A percentile compares a stretch with the other conserved stretches of the same genome.
Evolutionary conservation across 148 eudicot genomes (phyloP).

Genomic region (Camellia granthamiana): DNA sequence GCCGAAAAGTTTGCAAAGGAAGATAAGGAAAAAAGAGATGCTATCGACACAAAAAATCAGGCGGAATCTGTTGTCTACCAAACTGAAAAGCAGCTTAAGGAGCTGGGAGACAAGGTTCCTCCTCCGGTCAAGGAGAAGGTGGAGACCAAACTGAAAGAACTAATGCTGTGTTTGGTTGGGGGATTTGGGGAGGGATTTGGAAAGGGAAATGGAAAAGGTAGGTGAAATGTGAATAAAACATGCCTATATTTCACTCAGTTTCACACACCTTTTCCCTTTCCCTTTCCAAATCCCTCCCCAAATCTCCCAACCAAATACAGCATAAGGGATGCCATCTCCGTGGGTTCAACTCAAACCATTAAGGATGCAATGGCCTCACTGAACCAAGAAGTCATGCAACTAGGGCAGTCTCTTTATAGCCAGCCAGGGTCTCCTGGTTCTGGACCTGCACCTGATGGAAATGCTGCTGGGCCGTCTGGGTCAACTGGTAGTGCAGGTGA

Average conservation of each 20-base stretch:
- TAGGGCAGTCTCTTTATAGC: slow-evolving; percentile 62
- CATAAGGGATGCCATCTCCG: slow-evolving; percentile 45
- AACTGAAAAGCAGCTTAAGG: slow-evolving; percentile 74
- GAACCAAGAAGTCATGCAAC: slow-evolving; percentile 66
- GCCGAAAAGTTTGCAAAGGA: slow-evolving; percentile 70
- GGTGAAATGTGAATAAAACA: too few relatives aligned
- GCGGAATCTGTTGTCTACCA: slow-evolving; percentile 65
- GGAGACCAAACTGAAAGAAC: slow-evolving; percentile 55
- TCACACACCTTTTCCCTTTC: too few relatives aligned
- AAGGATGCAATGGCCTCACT: slow-evolving; percentile 71
- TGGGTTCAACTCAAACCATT: slow-evolving; percentile 54
- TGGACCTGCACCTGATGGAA: slow-evolving; percentile 30
- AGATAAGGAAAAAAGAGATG: slow-evolving; percentile 75
- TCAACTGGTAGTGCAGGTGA: slow-evolving; percentile 23
- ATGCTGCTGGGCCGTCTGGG: slow-evolving; percentile 25
- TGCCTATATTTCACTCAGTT: too few relatives aligned
- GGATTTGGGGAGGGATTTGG: too few relatives aligned
- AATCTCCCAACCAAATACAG: too few relatives aligned
- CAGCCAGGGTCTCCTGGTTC: slow-evolving; percentile 45
- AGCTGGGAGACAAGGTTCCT: slow-evolving; percentile 68
- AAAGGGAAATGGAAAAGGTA: too few relatives aligned
- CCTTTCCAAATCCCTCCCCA: too few relatives aligned
- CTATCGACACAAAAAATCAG: slow-evolving; percentile 73
- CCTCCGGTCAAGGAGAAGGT: slow-evolving; percentile 55
- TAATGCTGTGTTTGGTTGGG: too few relatives aligned